Conservation (phyloP, 2,329 filamentous ascomycete species). For the Diaporthe helianthi region DNA sequence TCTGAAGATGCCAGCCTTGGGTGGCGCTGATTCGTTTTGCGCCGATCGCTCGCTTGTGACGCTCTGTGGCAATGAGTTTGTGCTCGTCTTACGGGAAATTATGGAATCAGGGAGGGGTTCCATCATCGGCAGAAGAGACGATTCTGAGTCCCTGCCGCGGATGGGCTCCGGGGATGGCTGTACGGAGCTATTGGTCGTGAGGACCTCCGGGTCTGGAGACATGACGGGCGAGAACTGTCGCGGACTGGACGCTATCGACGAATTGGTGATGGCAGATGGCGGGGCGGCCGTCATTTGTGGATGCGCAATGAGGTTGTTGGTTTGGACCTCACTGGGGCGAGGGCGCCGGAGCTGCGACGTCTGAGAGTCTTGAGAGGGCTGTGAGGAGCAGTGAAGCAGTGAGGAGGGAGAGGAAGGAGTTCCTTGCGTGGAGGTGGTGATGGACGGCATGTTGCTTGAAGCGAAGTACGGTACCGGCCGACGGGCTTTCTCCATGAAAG, state of each 20-base stretch:
- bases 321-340: slow-evolving; percentile 57
- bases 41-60: slow-evolving; percentile 64
- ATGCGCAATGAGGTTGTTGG: slow-evolving; percentile 48
- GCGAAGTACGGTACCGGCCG: slow-evolving; percentile 30
- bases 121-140: slow-evolving; percentile 39
- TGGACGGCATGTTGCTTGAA: slow-evolving; percentile 44
- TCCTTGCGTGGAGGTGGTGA: slow-evolving; percentile 39
- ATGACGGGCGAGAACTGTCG: slow-evolving; percentile 63
- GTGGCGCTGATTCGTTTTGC: slow-evolving; percentile 52
- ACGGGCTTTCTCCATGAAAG: slow-evolving; percentile 33
- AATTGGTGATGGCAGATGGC: slow-evolving; percentile 61
- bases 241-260: slow-evolving; percentile 62
- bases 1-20: slow-evolving; percentile 71
- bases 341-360: slow-evolving; percentile 49
- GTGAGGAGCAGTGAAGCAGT: slow-evolving; percentile 46
- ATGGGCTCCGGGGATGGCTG: slow-evolving; percentile 72
- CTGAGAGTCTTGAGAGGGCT: slow-evolving; percentile 51
- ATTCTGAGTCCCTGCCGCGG: slow-evolving; percentile 54
- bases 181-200: slow-evolving; percentile 67
- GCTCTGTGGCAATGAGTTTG: slow-evolving; percentile 69
- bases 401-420: slow-evolving; percentile 42
- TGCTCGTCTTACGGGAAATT: slow-evolving; percentile 64
- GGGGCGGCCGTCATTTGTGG: slow-evolving; percentile 51
- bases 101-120: slow-evolving; percentile 67
- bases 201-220: slow-evolving; percentile 59